phyloP scores from a whole-genome alignment of 1,284 basidiomycete species.

The Pterula multifida region DNA sequence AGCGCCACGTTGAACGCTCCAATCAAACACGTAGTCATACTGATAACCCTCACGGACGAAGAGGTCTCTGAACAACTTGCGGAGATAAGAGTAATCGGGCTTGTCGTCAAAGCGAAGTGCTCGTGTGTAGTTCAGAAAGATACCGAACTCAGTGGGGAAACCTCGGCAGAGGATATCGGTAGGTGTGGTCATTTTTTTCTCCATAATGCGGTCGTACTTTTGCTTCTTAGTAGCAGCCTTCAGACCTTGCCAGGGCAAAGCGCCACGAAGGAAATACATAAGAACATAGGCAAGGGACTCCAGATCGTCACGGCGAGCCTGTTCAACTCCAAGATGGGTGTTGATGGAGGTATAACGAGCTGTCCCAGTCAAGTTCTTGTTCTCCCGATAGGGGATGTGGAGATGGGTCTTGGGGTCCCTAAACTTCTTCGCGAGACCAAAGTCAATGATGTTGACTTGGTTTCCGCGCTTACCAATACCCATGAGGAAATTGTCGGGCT shows the following conservation, averaged over 20 bases:
- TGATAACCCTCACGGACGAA: conserved; percentile 96
- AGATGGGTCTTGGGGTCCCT: conserved; percentile 98
- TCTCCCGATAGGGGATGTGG: conserved; percentile 99
- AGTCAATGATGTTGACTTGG: conserved; percentile 99
- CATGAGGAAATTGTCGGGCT: conserved; percentile 99
- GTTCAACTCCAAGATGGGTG: conserved; percentile 95
- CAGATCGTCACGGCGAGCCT: conserved; percentile 91
- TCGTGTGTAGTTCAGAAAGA: conserved; percentile 95
- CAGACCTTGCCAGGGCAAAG: conserved; percentile 94
- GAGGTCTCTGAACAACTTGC: conserved; percentile 95
- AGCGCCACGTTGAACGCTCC: conserved; percentile 78
- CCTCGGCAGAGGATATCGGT: conserved; percentile 93
- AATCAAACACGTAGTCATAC: conserved; percentile 98
- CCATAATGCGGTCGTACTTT: conserved; percentile 99
- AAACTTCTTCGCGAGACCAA: conserved; percentile 99
- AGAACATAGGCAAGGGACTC: conserved; percentile 95
- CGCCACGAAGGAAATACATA: conserved; percentile 97
- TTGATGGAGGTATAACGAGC: conserved; percentile 99
- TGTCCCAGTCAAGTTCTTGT: conserved; percentile 99
- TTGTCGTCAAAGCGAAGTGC: conserved; percentile 97
- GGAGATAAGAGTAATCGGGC: conserved; percentile 94
- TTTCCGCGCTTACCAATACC: conserved; percentile 99
- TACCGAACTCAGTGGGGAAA: conserved; percentile 95
- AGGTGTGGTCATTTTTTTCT: conserved; percentile 99
- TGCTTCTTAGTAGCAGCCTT: conserved; percentile 99